These are phyloP conservation scores for Xanthoconium separans DNA, from an alignment of 1,284 basidiomycete species.

Conservation along the genomic window DNA sequence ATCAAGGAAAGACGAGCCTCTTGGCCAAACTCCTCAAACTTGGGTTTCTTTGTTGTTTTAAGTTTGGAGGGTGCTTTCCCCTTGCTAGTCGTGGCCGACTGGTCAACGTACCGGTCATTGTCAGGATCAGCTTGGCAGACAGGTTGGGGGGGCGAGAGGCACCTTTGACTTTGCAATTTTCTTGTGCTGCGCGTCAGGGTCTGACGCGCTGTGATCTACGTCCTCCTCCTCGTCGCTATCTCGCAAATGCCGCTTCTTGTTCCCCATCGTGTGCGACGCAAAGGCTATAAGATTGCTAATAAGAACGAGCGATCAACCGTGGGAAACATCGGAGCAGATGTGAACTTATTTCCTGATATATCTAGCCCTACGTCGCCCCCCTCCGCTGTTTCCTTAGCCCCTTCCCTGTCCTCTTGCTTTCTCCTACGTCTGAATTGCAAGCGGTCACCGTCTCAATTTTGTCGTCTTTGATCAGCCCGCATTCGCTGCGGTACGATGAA, in stretches of 20 bases:
- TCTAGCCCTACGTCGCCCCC: conserved; percentile 29
- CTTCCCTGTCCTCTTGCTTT: conserved; percentile 19
- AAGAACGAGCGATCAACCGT: not conserved
- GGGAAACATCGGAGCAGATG: conserved; percentile 14
- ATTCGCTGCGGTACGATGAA: conserved; percentile 67
- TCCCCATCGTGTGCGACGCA: conserved; percentile 8
- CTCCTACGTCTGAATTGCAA: conserved; percentile 12
- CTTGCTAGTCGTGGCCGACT: conserved; percentile 1
- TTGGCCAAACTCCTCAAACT: conserved; percentile 9
- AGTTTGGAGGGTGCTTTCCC: conserved; percentile 10
- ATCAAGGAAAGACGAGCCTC: conserved; percentile 9
- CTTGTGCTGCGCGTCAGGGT: conserved; percentile 9
- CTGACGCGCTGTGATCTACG: conserved; percentile 8
- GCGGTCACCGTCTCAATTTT: conserved; percentile 5
- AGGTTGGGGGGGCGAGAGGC: not conserved
- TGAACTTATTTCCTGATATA: conserved; percentile 36
- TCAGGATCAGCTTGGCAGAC: conserved; percentile 2
- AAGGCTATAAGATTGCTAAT: no score
- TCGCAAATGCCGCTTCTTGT: conserved; percentile 32
- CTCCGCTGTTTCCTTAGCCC: conserved; percentile 4
- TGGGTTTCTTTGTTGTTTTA: conserved; percentile 33
- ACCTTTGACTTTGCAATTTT: conserved; percentile 21
- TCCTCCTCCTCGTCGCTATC: conserved; percentile 31
- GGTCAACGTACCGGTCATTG: not conserved
- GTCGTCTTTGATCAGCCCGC: conserved; percentile 35